Percentiles rank a stretch among this genome's conserved stretches.
These are phyloP conservation scores for Pinus taeda DNA, from an alignment of 75 land plant species.

Conservation along the genomic window DNA sequence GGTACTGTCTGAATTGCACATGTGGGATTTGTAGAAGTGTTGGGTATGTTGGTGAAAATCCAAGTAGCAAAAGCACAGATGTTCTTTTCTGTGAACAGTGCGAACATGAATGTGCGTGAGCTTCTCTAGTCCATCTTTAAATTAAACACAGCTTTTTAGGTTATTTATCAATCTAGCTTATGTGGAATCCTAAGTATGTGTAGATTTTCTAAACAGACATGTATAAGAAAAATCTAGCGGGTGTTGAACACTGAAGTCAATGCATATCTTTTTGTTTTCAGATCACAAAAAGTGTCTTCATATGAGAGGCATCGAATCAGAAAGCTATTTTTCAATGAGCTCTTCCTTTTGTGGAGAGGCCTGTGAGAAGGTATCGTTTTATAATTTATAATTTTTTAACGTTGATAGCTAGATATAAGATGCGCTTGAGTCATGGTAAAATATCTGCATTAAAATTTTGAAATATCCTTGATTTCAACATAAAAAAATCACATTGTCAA, in stretches of 20 bases:
- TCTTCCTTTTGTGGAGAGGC: slow-evolving; percentile 15
- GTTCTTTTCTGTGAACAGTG: slow-evolving; percentile 56
- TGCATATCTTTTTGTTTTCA: slow-evolving; percentile 14
- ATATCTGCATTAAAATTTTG: too few species aligned
- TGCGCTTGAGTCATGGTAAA: too few species aligned
- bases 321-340: background rate
- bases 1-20: slow-evolving; percentile 79
- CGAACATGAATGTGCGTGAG: slow-evolving; percentile 61
- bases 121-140: background rate
- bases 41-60: slow-evolving; percentile 3
- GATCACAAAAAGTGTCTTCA: slow-evolving; percentile 13
- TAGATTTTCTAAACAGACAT: background rate
- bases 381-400: too few species aligned
- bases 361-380: slow-evolving; percentile 19
- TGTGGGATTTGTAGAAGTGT: slow-evolving; percentile 55
- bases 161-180: background rate
- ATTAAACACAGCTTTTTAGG: background rate
- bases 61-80: background rate
- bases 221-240: background rate
- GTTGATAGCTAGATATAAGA: too few species aligned
- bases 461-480: too few species aligned
- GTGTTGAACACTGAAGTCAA: background rate
- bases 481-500: too few species aligned
- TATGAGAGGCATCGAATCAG: background rate
- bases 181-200: background rate